phyloP scores from a whole-genome alignment of 148 eudicot genomes.

The Dysphania ambrosioides region DNA sequence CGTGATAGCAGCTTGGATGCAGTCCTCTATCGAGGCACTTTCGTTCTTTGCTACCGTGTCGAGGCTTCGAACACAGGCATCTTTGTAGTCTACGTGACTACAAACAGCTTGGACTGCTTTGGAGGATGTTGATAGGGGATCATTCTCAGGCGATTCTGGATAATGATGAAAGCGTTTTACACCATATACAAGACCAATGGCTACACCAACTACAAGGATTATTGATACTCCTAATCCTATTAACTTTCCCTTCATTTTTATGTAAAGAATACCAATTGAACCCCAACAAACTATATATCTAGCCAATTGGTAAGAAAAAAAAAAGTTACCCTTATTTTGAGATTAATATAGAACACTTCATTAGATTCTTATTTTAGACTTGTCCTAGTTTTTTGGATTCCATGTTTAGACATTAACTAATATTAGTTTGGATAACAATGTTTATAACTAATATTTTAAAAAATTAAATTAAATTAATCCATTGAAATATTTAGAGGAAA shows the following conservation, averaged over 20 bases:
- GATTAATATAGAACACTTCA: neutral
- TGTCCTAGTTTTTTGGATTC: slow-evolving; percentile 6
- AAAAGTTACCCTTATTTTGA: neutral
- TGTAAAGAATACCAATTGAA: neutral
- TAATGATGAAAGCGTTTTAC: slow-evolving; percentile 18
- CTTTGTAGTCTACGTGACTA: slow-evolving; percentile 41
- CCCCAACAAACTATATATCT: neutral
- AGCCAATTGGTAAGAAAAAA: slow-evolving; percentile 7
- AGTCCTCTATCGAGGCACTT: slow-evolving; percentile 46
- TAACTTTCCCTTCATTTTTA: slow-evolving; percentile 38
- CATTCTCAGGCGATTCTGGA: neutral
- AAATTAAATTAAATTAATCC: too few species aligned
- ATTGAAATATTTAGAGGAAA: too few species aligned
- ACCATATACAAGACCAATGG: slow-evolving; percentile 34
- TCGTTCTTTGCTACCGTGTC: slow-evolving; percentile 30
- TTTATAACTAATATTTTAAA: neutral
- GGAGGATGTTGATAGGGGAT: slow-evolving; percentile 29
- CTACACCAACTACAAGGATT: slow-evolving; percentile 39
- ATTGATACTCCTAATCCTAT: slow-evolving; percentile 35
- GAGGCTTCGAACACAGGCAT: slow-evolving; percentile 42
- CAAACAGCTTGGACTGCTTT: slow-evolving; percentile 48
- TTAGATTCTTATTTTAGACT: slow-evolving; percentile 19
- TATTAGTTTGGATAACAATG: neutral
- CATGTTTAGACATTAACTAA: slow-evolving; percentile 6
- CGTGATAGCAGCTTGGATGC: slow-evolving; percentile 30